These are phyloP conservation scores for Arctium lappa DNA, from an alignment of 129 eudicot species.

Conservation along the genomic window DNA sequence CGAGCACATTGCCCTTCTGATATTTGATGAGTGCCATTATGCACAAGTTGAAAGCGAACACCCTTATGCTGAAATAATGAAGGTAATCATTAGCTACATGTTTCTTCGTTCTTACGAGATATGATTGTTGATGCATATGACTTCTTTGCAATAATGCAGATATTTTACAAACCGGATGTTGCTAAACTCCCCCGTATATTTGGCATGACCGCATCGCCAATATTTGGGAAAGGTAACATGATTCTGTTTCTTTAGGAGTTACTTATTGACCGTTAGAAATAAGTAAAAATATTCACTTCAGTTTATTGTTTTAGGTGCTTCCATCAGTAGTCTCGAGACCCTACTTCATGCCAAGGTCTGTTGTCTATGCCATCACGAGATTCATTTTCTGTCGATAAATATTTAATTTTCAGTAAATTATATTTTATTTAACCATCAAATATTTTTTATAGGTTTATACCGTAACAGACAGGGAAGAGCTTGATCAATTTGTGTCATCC, in stretches of 20 bases:
- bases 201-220: conserved; percentile 99
- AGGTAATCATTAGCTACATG: conserved; percentile 36
- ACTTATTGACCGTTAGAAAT: background rate
- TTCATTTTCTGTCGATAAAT: background rate
- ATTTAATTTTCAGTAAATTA: background rate
- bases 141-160: conserved; percentile 39
- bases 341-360: conserved; percentile 92
- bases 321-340: conserved; percentile 77
- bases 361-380: background rate
- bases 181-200: conserved; percentile 80
- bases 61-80: conserved; percentile 98
- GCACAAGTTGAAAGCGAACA: conserved; percentile 91
- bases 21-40: conserved; percentile 98
- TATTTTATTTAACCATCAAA: background rate
- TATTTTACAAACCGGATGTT: conserved; percentile 53
- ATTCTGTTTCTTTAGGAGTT: background rate
- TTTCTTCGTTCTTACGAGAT: background rate
- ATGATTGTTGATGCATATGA: background rate
- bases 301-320: conserved; percentile 63
- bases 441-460: conserved; percentile 66
- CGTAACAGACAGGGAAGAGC: conserved; percentile 65
- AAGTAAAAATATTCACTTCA: background rate
- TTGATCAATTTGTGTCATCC: conserved; percentile 64
- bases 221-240: conserved; percentile 74
- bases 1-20: conserved; percentile 72